A percentile compares a stretch with the other conserved stretches of the same genome.
These are phyloP conservation scores for Talaromyces verruculosus DNA, from an alignment of 2,329 filamentous ascomycete genomes.

Conservation along the genomic window DNA sequence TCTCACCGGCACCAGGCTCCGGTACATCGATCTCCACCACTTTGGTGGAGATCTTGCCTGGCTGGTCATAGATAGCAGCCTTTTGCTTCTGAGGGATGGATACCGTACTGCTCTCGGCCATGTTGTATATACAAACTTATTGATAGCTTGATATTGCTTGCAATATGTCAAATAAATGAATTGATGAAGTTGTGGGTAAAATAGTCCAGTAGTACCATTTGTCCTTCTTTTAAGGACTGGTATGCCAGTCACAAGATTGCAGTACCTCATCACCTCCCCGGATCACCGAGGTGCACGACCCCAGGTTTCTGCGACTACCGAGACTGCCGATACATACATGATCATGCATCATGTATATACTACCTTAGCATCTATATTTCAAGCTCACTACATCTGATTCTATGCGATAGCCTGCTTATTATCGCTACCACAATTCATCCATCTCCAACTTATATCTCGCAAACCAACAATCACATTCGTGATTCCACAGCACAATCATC, in stretches of 20 bases:
- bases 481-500: neutral
- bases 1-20: conserved; percentile 62
- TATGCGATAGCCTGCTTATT: neutral
- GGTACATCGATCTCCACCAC: conserved; percentile 64
- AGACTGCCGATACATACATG: neutral
- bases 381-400: neutral
- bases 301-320: neutral
- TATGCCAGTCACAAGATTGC: neutral
- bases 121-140: conserved; percentile 19
- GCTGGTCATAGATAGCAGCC: conserved; percentile 64
- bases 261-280: neutral
- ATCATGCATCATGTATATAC: neutral
- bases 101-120: conserved; percentile 31
- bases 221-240: neutral
- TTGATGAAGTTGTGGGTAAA: no score
- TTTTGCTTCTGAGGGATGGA: conserved; percentile 61
- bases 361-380: neutral
- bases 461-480: neutral
- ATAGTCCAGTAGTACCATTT: neutral
- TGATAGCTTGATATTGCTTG: neutral
- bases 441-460: neutral
- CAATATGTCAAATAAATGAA: neutral
- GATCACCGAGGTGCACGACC: neutral
- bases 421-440: neutral
- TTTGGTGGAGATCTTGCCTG: conserved; percentile 64